Conservation (phyloP, 371 early-diverging fungal genomes). For the Mucor plumbeus region DNA sequence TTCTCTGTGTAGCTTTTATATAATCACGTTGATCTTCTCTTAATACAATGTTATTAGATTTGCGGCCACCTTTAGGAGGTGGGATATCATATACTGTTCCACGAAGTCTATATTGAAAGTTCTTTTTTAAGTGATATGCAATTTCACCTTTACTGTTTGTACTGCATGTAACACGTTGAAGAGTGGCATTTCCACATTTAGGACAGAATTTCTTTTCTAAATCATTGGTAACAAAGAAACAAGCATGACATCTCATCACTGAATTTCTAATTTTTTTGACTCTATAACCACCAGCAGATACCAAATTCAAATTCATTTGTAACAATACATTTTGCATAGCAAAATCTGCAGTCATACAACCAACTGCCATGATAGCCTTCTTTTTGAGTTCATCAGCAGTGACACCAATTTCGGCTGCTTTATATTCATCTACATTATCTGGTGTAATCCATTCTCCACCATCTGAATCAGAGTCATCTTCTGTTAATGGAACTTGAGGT, state of each 20-base stretch:
- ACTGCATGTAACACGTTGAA: constrained; percentile 83
- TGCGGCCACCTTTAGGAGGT: constrained; percentile 81
- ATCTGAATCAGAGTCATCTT: constrained; percentile 50
- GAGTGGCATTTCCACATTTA: constrained; percentile 88
- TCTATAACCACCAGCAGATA: constrained; percentile 84
- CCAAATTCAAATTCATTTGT: constrained; percentile 87
- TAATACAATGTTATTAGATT: constrained; percentile 79
- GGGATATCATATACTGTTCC: constrained; percentile 93
- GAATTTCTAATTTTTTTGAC: constrained; percentile 84
- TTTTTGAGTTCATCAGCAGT: constrained; percentile 50
- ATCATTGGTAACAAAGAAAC: constrained; percentile 84
- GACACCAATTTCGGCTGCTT: constrained; percentile 60
- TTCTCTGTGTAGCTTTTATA: constrained; percentile 59
- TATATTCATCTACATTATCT: constrained; percentile 74
- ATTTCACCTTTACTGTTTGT: constrained; percentile 84
- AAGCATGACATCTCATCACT: constrained; percentile 95
- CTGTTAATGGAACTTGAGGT: constrained; percentile 24
- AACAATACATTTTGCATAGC: constrained; percentile 97
- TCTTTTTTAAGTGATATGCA: constrained; percentile 84
- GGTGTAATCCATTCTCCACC: constrained; percentile 97
- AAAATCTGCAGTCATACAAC: constrained; percentile 94
- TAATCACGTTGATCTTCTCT: constrained; percentile 94
- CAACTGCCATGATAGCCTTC: constrained; percentile 66
- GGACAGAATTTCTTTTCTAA: constrained; percentile 95
- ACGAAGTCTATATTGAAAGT: constrained; percentile 88